These are phyloP conservation scores for Adansonia digitata DNA, from an alignment of 345 rosid genomes.

Conservation along the genomic window DNA sequence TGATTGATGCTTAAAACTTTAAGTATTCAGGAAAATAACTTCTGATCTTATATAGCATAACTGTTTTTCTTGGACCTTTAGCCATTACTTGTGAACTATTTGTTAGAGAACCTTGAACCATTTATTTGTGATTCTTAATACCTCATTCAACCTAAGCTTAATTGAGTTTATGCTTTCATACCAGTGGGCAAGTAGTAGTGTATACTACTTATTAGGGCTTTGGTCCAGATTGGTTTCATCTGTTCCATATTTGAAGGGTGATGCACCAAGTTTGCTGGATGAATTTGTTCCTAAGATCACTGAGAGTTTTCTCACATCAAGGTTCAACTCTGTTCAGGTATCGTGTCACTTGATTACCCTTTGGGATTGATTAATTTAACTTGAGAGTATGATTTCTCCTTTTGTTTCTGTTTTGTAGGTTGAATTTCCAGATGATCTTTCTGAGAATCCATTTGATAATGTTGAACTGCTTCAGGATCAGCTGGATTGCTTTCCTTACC, in stretches of 20 bases:
- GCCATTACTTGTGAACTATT: conserved; percentile 1
- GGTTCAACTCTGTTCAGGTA: conserved; percentile 96
- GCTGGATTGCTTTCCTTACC: conserved; percentile 94
- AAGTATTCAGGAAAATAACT: background rate
- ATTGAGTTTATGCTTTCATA: conserved; percentile 21
- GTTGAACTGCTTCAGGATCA: conserved; percentile 98
- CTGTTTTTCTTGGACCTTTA: too few relatives aligned
- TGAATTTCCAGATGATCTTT: conserved; percentile 68
- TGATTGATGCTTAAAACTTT: conserved; percentile 7
- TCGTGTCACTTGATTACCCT: conserved; percentile 9
- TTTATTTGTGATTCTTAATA: conserved; percentile 14
- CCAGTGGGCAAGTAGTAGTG: conserved; percentile 99
- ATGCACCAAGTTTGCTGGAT: conserved; percentile 95
- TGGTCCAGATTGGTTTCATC: conserved; percentile 97
- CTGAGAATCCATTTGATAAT: conserved; percentile 93
- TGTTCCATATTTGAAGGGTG: conserved; percentile 92
- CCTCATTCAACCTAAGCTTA: conserved; percentile 12
- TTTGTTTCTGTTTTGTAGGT: conserved; percentile 41
- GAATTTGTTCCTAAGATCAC: conserved; percentile 98
- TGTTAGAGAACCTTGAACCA: background rate
- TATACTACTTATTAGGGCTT: conserved; percentile 88
- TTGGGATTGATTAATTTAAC: background rate
- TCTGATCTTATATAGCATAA: background rate
- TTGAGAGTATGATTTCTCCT: background rate
- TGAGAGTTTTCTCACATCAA: conserved; percentile 89